Evolutionary conservation across 2,329 filamentous ascomycete genomes (phyloP), one percentile per base, ranked within the genome.

Genomic region (Bipolaris oryzae): DNA sequence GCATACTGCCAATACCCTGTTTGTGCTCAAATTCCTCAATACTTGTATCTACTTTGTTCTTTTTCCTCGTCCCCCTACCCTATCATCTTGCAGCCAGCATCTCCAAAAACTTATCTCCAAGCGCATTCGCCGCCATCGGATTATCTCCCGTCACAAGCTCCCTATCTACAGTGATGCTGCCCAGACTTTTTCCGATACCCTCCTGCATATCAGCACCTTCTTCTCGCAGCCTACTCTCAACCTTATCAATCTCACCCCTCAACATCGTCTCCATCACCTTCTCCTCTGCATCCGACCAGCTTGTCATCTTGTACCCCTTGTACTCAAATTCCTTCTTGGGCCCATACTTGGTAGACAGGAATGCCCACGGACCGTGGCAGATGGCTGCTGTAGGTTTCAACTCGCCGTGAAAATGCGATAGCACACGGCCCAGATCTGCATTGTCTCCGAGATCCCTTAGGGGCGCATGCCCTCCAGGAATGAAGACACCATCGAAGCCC

Each of bases 351-450:
- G 79, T 81, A 4, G 74, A 77, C 13, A 82, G 54, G 35, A 81
- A 73, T 1, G 78, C 80, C 62, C 77, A 80, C 0, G 79, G 78
- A 1, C 80, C 80, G 51, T 82, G 79, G 37, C 79, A 81, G n/a
- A 81, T 76, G 3, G 74, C 76, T 1, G 78, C 78, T 0, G 79
- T 81, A 0, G 79, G 78, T 58, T 81, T 81, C 3, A 70, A 64
- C 55, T 73, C 59, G 1, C 45, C 43, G 50, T 81, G 76, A 60
- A 81, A 81, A 28, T 77, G 75, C 2, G 58, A 61, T 48, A 81
- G 48, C 3, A 81, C 77, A 3, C 78, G 71, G 0, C 79, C 79
- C 6, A 81, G 67, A 2, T 81, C 78, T 3, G 68, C 52, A 53
- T 81, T 72, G 15, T 72, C 73, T 0, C 79, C 78, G 0, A 81